These are phyloP conservation scores for Darksidea phi DNA, from an alignment of 495 filamentous ascomycete species.

Conservation along the genomic window DNA sequence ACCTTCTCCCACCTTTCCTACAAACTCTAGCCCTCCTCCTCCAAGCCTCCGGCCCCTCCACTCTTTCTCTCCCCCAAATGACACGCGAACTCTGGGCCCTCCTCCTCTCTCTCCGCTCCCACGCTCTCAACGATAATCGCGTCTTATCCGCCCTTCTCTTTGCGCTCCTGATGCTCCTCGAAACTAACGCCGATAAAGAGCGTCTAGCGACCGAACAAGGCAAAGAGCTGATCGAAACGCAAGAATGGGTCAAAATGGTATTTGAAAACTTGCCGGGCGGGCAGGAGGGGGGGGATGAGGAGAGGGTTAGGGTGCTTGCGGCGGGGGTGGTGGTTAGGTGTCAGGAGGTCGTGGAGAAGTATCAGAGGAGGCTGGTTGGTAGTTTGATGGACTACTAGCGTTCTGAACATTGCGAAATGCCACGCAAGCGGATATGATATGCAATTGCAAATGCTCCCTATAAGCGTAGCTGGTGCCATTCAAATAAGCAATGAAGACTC, in stretches of 20 bases:
- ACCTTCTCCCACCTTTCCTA: constrained; percentile 60
- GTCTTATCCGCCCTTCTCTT: constrained; percentile 76
- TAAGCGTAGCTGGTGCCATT: too few species aligned
- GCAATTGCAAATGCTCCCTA: background rate
- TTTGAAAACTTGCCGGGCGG: constrained; percentile 59
- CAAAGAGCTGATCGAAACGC: constrained; percentile 57
- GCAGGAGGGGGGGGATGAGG: constrained; percentile 48
- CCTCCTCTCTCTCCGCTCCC: constrained; percentile 50
- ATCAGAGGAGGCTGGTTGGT: constrained; percentile 64
- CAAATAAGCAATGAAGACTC: too few species aligned
- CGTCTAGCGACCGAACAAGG: constrained; percentile 58
- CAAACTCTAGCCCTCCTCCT: constrained; percentile 66
- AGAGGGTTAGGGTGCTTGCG: constrained; percentile 66
- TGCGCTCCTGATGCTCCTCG: constrained; percentile 73
- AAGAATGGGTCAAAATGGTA: constrained; percentile 68
- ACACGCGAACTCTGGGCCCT: constrained; percentile 69
- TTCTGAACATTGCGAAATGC: too few species aligned
- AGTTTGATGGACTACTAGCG: constrained; percentile 54
- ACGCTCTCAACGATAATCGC: constrained; percentile 52
- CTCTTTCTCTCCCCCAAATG: constrained; percentile 62
- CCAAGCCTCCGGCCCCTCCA: constrained; percentile 63
- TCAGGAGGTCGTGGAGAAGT: constrained; percentile 77
- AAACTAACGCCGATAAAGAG: constrained; percentile 64
- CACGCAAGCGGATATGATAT: too few species aligned
- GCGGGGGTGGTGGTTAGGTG: constrained; percentile 79